These are phyloP conservation scores for Acanthamoeba healyi DNA, from an alignment of 208 protist genomes.

Conservation along the genomic window DNA sequence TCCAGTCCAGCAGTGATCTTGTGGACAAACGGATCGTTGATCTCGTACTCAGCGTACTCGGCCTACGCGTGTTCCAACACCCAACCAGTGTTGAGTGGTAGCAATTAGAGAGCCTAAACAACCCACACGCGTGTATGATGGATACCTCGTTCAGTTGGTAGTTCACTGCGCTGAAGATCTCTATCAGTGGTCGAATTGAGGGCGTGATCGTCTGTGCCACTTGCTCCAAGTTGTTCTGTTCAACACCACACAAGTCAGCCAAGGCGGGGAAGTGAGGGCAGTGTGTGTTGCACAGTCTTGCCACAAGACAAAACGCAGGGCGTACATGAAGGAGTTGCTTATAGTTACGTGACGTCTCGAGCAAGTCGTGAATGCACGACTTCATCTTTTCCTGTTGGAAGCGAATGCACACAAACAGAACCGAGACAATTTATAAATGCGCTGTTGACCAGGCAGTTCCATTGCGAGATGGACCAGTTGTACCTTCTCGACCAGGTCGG, in stretches of 20 bases:
- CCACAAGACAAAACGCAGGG: neutral
- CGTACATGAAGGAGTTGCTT: slow-evolving; percentile 54
- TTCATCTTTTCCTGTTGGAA: slow-evolving; percentile 38
- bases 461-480: neutral
- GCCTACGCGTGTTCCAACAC: neutral
- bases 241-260: neutral
- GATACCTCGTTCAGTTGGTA: slow-evolving; percentile 48
- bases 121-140: neutral
- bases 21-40: slow-evolving; percentile 54
- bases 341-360: slow-evolving; percentile 44
- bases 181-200: slow-evolving; percentile 58
- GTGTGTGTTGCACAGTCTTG: too few relatives aligned
- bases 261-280: too few relatives aligned
- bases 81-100: too few relatives aligned
- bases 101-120: neutral
- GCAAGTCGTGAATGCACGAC: slow-evolving; percentile 30
- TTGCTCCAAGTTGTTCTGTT: slow-evolving; percentile 57
- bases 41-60: slow-evolving; percentile 62
- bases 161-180: slow-evolving; percentile 53
- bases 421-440: too few relatives aligned
- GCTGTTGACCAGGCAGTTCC: neutral
- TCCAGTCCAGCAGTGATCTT: slow-evolving; percentile 53
- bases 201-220: slow-evolving; percentile 35
- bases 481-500: slow-evolving; percentile 45
- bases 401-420: too few relatives aligned